Conservation (phyloP, 2,329 filamentous ascomycete species). For the Botrytis pseudocinerea region DNA sequence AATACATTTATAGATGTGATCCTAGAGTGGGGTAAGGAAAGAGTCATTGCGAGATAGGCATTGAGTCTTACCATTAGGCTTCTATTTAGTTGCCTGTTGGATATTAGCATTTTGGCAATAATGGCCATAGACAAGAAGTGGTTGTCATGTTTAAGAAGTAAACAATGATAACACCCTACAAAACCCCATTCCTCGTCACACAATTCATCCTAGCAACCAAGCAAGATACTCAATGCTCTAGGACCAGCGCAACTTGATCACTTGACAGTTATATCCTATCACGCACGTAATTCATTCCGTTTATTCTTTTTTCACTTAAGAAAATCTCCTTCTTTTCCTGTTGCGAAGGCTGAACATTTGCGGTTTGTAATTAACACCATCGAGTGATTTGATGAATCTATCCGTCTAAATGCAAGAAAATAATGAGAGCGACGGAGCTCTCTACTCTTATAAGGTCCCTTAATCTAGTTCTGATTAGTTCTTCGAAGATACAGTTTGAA, state of each 20-base stretch:
- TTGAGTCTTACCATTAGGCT: neutral
- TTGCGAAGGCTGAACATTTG: too few relatives aligned
- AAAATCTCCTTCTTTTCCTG: neutral
- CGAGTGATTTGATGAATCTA: neutral
- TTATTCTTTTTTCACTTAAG: neutral
- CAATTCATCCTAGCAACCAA: neutral
- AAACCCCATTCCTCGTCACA: neutral
- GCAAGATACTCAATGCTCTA: neutral
- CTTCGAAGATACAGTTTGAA: too few relatives aligned
- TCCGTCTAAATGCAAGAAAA: neutral
- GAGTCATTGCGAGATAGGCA: too few relatives aligned
- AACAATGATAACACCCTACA: too few relatives aligned
- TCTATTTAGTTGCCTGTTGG: neutral
- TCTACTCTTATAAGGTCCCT: neutral
- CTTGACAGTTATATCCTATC: neutral
- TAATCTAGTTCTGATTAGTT: neutral
- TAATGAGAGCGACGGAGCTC: neutral
- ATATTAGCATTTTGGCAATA: neutral
- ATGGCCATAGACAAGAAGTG: neutral
- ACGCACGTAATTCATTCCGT: fast-evolving
- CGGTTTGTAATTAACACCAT: neutral
- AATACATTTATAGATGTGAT: neutral
- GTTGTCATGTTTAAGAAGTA: neutral
- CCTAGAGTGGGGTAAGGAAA: neutral
- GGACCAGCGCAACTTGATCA: too few relatives aligned